Evolutionary conservation across 75 land plant genomes (phyloP), one percentile per base, ranked within the genome.

Genomic region (Pinus albicaulis): DNA sequence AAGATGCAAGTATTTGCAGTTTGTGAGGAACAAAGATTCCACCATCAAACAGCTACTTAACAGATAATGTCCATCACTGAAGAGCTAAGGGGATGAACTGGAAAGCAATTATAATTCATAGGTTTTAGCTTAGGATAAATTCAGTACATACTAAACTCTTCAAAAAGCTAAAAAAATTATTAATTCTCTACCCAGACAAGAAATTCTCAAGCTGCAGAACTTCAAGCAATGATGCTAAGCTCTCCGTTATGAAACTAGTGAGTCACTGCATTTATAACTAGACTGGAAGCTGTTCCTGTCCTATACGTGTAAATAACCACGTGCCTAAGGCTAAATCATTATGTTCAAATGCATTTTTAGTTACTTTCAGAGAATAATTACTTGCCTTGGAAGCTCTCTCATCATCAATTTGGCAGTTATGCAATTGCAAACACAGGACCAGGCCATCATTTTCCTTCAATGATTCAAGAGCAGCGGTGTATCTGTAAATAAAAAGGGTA

Each of bases 351-450:
- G 31, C 34, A 56, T 55, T 56, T 73, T 73, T 16, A 7, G 4
- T 73, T 73, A 20, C 20, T 73, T 17, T 28, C 6, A 7, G 3
- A 55, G 19, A 13, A 55, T 20, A 73, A 56, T 55, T 56, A 55
- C 80, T 71, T 72, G 79, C 83, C 72, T 78, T 79, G 24, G 68
- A 74, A 17, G 74, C 56, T 41, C 83, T 71, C 75, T 78, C 74
- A 61, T 82, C 83, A 14, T 80, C 57, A 57, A 82, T 82, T 17
- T 74, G 82, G 58, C 83, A 82, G 58, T 78, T 70, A 55, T 70
- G 76, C 31, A 82, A 72, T 62, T 82, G 83, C 76, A 82, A 78
- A 74, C 83, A 82, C 19, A 82, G 34, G 31, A 82, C 23, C 7
- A 72, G 75, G 56, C 55, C 74, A 41, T 82, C 80, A 72, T 78